phyloP scores from a whole-genome alignment of 2,329 filamentous ascomycete genomes.

The Aspergillus pseudonomiae region DNA sequence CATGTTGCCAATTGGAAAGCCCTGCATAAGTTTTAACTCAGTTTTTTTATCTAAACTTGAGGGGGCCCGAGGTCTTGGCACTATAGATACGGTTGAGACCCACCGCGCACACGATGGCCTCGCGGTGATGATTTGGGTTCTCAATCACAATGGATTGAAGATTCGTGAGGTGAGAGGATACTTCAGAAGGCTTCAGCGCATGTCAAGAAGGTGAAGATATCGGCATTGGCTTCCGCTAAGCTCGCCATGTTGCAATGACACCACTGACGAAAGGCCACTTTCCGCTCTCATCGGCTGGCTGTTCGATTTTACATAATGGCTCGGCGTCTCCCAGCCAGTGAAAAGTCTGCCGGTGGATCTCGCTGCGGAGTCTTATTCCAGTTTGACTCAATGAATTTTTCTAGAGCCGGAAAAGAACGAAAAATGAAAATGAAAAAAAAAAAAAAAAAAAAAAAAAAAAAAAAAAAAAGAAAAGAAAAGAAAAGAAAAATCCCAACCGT shows the following conservation, averaged over 20 bases:
- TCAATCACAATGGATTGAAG: background rate
- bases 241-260: background rate
- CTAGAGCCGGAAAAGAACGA: slow-evolving; percentile 16
- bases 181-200: background rate
- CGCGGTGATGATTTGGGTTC: background rate
- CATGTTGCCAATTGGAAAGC: background rate
- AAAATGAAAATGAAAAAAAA: background rate
- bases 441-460: background rate
- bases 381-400: background rate
- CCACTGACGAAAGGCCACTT: background rate
- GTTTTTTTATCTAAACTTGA: background rate
- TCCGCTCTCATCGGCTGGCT: background rate
- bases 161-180: background rate
- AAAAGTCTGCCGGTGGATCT: background rate
- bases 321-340: background rate
- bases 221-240: background rate
- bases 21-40: background rate
- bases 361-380: background rate
- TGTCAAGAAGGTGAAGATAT: background rate
- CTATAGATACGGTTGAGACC: background rate
- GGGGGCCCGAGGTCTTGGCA: background rate
- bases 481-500: background rate
- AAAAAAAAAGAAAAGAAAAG: background rate
- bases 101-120: background rate
- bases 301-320: background rate